Conservation (phyloP, 768 basidiomycete species). For the Galerina sulciceps region DNA sequence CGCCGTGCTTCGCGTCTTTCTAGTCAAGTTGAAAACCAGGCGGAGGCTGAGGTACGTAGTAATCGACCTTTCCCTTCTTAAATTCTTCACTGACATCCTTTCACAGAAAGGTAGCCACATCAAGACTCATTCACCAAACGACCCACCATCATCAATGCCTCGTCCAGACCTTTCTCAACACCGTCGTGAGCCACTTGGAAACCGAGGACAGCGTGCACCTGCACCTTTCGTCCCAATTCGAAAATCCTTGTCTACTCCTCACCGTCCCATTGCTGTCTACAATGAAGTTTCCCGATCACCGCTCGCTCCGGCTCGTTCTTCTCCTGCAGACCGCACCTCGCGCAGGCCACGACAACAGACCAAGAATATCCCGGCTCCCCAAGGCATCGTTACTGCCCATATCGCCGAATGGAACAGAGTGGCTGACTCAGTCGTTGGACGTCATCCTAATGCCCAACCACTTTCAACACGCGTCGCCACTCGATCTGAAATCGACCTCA, state of each 20-base stretch:
- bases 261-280: slow-evolving; percentile 11
- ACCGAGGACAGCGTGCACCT: too few relatives aligned
- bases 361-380: background rate
- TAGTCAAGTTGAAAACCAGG: background rate
- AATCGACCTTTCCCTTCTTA: background rate
- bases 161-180: too few relatives aligned
- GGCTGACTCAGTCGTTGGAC: slow-evolving; percentile 29
- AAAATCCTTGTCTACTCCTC: slow-evolving; percentile 18
- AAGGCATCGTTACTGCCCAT: slow-evolving; percentile 18
- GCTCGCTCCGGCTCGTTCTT: background rate
- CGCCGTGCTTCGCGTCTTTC: background rate
- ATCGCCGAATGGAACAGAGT: slow-evolving; percentile 24
- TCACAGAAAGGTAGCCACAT: too few relatives aligned
- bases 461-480: slow-evolving; percentile 26
- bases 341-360: background rate
- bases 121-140: too few relatives aligned
- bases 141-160: too few relatives aligned
- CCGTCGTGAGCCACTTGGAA: too few relatives aligned
- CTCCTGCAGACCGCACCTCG: slow-evolving; percentile 1
- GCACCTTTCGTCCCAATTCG: slow-evolving; percentile 16
- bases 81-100: too few relatives aligned
- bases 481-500: slow-evolving; percentile 25
- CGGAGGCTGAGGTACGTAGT: slow-evolving; percentile 7
- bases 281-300: background rate
- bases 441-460: slow-evolving; percentile 24